phyloP scores from a whole-genome alignment of 202 grass and related monocot species.

The Panicum virgatum region DNA sequence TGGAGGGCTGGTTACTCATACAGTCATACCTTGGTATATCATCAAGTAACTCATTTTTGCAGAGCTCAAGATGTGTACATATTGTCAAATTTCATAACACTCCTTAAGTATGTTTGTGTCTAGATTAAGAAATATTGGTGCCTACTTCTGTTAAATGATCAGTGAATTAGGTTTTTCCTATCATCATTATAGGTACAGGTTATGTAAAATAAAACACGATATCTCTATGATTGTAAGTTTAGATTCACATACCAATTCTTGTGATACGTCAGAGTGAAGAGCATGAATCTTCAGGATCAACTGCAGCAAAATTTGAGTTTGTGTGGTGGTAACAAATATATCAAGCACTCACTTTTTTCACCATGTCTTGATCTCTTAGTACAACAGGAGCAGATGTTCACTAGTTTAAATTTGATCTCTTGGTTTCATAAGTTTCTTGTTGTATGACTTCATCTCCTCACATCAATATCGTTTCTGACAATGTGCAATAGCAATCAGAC shows the following conservation, averaged over 20 bases:
- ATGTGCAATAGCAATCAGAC: not conserved
- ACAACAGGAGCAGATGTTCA: not conserved
- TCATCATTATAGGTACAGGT: not conserved
- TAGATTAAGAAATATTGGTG: not conserved
- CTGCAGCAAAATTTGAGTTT: not conserved
- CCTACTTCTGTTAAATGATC: not conserved
- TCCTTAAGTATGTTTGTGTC: not conserved
- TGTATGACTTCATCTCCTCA: not conserved
- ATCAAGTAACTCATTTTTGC: not conserved
- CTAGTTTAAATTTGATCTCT: not conserved
- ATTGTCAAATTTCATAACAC: not conserved
- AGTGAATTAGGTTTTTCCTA: not conserved
- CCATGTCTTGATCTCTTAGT: not conserved
- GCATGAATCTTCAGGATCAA: not conserved
- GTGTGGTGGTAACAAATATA: not conserved
- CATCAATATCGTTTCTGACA: not conserved
- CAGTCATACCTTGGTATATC: conserved; percentile 2
- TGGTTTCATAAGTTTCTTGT: not conserved
- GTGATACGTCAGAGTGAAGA: not conserved
- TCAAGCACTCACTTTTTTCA: not conserved
- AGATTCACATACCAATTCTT: conserved; percentile 2
- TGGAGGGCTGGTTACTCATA: conserved; percentile 2
- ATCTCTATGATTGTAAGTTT: not conserved
- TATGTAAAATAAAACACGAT: not conserved
- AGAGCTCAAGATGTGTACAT: not conserved